Base-by-base conservation (phyloP, 1,139 yeast species). In the Geotrichum reessii region DNA sequence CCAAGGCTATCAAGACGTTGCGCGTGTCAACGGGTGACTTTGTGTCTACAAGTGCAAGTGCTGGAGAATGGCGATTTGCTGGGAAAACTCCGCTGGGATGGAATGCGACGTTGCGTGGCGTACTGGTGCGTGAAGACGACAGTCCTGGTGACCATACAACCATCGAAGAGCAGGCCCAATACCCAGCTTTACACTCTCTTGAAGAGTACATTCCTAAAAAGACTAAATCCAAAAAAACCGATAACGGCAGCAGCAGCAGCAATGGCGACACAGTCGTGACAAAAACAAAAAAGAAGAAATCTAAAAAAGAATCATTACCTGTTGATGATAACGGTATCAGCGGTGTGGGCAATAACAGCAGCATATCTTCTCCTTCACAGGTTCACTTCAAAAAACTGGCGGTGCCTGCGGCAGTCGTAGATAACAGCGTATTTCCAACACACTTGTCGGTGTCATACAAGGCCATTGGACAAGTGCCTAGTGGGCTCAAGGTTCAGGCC, bases 11-110 rank as follows among this genome's bases (percentile, higher is more conserved):
- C 52, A 84, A 82, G 64, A 76, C 84, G 8, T 71, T 80, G 59
- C 74, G 95, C 63, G 73, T 84, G 31, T 84, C 95, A 1, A 83
- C 84, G 56, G 96, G 96, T 11, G 95, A 88, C 66, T 80, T 87
- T 64, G 78, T 80, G 58, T 76, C 77, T 58, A 79, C 78, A 52
- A 80, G 80, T 24, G 74, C 77, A 19, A 85, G 84, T 0, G 71
- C 69, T 42, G 88, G 85, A n/a, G 82, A 80, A 65, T 91, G 97
- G 97, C 77, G 81, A 11, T 80, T 92, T 63, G 84, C 83, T 54
- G 79, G 82, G 27, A 77, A 77, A 25, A 73, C 84, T 12, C 75
- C 84, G 1, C 75, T 87, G 0, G 96, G 96, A 0, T 79, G 85
- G 62, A 80, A 78, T 55, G 92, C 95, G 0, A 75, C 86, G 0